These are phyloP conservation scores for Naganishia vaughanmartiniae DNA, from an alignment of 768 basidiomycete genomes.

Conservation along the genomic window DNA sequence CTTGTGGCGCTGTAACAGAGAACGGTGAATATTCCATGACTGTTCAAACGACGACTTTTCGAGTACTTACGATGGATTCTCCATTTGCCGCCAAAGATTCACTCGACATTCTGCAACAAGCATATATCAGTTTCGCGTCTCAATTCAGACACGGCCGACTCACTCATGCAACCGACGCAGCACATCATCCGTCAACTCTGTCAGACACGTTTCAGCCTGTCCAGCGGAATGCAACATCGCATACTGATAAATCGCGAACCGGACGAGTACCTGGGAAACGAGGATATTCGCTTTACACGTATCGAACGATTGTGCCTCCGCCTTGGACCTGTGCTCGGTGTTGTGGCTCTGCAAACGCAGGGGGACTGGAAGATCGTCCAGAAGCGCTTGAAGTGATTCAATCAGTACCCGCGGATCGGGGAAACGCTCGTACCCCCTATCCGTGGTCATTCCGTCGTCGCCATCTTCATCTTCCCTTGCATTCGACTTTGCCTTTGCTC, in stretches of 20 bases:
- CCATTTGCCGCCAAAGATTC: conserved; percentile 49
- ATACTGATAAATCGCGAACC: conserved; percentile 47
- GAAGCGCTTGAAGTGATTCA: conserved; percentile 35
- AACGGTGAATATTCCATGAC: neutral
- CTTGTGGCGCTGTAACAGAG: conserved; percentile 29
- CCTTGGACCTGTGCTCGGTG: conserved; percentile 38
- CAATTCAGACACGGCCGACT: neutral
- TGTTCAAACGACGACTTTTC: too few relatives aligned
- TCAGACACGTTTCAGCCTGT: conserved; percentile 37
- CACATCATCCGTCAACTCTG: conserved; percentile 43
- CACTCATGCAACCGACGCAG: conserved; percentile 45
- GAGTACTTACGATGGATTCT: conserved; percentile 39
- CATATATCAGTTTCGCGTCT: neutral
- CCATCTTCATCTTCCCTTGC: conserved; percentile 31
- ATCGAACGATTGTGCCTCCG: conserved; percentile 34
- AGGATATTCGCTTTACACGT: conserved; percentile 46
- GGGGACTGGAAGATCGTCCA: conserved; percentile 34
- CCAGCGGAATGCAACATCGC: conserved; percentile 40
- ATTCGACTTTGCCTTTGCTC: conserved; percentile 40
- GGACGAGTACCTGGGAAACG: conserved; percentile 46
- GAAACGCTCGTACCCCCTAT: conserved; percentile 39
- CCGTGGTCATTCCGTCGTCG: conserved; percentile 40
- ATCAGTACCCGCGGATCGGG: conserved; percentile 38
- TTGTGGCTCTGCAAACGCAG: conserved; percentile 40
- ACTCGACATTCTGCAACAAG: conserved; percentile 39